Conservation (phyloP, 768 basidiomycete genomes). For the Clavaria fumosa region DNA sequence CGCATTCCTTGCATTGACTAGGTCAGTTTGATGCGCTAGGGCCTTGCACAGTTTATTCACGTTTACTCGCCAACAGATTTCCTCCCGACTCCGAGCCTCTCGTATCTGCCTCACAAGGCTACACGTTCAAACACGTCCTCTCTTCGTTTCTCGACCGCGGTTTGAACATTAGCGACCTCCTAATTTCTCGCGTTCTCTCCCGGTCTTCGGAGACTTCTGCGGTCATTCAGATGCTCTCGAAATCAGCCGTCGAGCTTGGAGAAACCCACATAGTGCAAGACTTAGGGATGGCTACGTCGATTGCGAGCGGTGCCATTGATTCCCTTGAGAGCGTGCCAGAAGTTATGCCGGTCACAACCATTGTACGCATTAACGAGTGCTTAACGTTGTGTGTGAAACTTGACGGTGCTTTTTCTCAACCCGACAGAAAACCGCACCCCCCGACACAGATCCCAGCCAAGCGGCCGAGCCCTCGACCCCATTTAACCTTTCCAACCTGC, state of each 20-base stretch:
- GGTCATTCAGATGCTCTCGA: slow-evolving; percentile 40
- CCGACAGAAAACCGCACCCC: neutral
- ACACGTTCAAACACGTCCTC: slow-evolving; percentile 14
- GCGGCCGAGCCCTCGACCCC: slow-evolving; percentile 29
- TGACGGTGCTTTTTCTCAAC: neutral
- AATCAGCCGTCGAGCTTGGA: slow-evolving; percentile 42
- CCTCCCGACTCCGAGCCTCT: slow-evolving; percentile 20
- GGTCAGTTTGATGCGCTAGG: slow-evolving; percentile 22
- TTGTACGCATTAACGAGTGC: slow-evolving; percentile 17
- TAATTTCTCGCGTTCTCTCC: slow-evolving; percentile 41
- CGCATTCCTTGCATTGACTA: slow-evolving; percentile 44
- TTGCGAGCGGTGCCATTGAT: slow-evolving; percentile 27
- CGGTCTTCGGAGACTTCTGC: slow-evolving; percentile 39
- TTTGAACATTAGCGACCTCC: slow-evolving; percentile 33
- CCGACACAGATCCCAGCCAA: neutral
- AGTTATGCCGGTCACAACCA: slow-evolving; percentile 53
- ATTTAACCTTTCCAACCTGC: slow-evolving; percentile 61
- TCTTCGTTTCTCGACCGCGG: slow-evolving; percentile 35
- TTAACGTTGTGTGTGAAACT: neutral
- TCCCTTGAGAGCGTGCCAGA: slow-evolving; percentile 40
- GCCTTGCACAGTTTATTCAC: slow-evolving; percentile 2
- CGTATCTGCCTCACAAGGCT: slow-evolving; percentile 10
- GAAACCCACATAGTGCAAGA: slow-evolving; percentile 35
- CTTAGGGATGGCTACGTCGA: slow-evolving; percentile 36
- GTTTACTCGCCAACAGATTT: slow-evolving; percentile 18